Percentiles rank a stretch among this genome's conserved stretches.
Evolutionary conservation across 495 filamentous ascomycete species (phyloP).

Genomic region (Talaromyces proteolyticus): DNA sequence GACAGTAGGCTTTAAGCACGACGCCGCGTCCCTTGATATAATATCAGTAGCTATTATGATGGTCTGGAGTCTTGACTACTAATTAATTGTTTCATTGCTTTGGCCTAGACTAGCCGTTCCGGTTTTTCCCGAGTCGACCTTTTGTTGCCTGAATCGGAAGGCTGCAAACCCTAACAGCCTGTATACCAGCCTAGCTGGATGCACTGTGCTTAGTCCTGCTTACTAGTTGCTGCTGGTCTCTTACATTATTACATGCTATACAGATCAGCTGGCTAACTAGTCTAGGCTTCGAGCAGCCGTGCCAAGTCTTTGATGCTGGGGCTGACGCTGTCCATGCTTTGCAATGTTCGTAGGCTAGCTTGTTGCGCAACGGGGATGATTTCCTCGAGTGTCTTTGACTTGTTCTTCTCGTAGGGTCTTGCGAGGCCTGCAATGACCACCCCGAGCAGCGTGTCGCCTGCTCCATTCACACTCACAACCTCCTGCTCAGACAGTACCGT

Average conservation of each 20-base stretch:
- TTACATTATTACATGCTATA: not conserved
- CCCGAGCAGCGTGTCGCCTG: conserved; percentile 88
- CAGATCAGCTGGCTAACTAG: not conserved
- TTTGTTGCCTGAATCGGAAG: not conserved
- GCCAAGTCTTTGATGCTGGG: conserved; percentile 19
- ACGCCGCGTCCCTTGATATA: no score
- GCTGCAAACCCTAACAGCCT: no score
- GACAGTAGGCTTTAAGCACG: no score
- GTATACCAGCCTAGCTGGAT: no score
- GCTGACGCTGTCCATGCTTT: conserved; percentile 66
- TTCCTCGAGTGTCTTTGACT: conserved; percentile 23
- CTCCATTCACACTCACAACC: conserved; percentile 86
- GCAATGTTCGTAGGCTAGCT: conserved; percentile 71
- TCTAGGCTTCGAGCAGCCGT: not conserved
- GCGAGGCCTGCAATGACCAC: conserved; percentile 66
- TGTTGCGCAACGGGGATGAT: conserved; percentile 53
- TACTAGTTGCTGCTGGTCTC: no score
- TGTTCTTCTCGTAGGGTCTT: conserved; percentile 15
- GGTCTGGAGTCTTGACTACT: not conserved
- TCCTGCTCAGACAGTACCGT: conserved; percentile 53
- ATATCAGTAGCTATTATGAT: no score
- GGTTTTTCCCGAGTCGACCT: not conserved
- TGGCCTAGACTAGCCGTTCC: not conserved
- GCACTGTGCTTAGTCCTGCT: no score
- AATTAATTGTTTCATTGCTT: not conserved